phyloP scores from a whole-genome alignment of 192 early-diverging fungal genomes.

The Coemansia biformis region DNA sequence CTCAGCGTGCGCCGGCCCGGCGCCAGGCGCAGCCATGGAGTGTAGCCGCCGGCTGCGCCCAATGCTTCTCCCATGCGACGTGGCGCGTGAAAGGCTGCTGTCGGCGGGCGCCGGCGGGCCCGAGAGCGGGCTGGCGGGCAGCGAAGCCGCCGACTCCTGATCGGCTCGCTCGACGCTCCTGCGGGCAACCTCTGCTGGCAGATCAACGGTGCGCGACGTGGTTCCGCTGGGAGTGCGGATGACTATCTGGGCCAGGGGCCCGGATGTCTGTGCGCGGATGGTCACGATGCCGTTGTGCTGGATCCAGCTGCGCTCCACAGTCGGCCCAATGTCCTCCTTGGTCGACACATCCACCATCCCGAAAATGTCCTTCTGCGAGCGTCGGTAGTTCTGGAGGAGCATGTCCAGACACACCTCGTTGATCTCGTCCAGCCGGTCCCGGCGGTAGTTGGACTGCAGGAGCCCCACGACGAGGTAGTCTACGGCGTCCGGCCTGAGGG shows the following conservation, averaged over 20 bases:
- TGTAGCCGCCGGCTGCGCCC: constrained; percentile 29
- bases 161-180: constrained; percentile 28
- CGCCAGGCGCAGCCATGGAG: constrained; percentile 6
- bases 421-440: constrained; percentile 68
- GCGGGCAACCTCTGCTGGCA: constrained; percentile 33
- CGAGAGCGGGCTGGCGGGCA: constrained; percentile 21
- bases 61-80: constrained; percentile 30
- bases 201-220: constrained; percentile 55
- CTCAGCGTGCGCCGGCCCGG: constrained; percentile 5
- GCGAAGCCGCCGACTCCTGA: constrained; percentile 7
- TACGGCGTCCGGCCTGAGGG: constrained; percentile 72
- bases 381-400: constrained; percentile 70
- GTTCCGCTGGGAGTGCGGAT: constrained; percentile 79
- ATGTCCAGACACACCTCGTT: constrained; percentile 93
- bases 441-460: constrained; percentile 56
- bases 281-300: constrained; percentile 84
- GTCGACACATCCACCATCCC: constrained; percentile 42
- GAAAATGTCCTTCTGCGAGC: constrained; percentile 22
- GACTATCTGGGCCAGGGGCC: constrained; percentile 75
- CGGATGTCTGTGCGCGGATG: constrained; percentile 57
- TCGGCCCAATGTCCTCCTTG: constrained; percentile 45
- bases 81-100: constrained; percentile 7
- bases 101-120: constrained; percentile 48
- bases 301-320: constrained; percentile 67
- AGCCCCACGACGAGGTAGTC: constrained; percentile 74